These are phyloP conservation scores for Bodo saltans DNA, from an alignment of 78 protist species.

Conservation along the genomic window DNA sequence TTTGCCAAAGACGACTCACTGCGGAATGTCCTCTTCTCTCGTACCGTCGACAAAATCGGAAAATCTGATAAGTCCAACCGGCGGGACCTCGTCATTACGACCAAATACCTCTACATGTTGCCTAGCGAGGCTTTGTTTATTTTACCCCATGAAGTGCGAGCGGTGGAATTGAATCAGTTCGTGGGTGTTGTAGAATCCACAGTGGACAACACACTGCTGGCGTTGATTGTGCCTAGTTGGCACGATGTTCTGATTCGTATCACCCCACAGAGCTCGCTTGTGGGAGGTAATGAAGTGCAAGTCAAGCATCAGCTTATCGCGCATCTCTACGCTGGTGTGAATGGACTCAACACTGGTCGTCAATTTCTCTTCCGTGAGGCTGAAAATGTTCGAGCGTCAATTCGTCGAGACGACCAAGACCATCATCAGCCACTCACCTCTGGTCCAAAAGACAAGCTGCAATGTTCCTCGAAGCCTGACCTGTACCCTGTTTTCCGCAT, in stretches of 20 bases:
- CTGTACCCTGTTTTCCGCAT: not conserved
- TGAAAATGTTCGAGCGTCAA: not conserved
- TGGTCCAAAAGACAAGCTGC: not conserved
- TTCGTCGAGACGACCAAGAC: not conserved
- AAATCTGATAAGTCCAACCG: not conserved
- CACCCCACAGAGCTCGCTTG: not conserved
- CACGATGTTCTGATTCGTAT: not conserved
- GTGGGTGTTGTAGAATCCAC: not conserved
- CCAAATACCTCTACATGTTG: not conserved
- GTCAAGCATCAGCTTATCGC: not conserved
- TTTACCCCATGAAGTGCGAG: not conserved
- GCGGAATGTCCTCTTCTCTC: not conserved
- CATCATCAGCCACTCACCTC: not conserved
- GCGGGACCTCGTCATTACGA: not conserved
- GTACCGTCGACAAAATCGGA: not conserved
- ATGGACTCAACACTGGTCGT: not conserved
- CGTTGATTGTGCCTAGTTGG: not conserved
- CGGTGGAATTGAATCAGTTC: not conserved
- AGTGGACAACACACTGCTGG: not conserved
- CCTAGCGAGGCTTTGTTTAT: no score
- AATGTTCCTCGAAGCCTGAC: not conserved
- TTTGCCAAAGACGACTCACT: not conserved
- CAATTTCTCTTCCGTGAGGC: not conserved
- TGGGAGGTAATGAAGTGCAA: not conserved
- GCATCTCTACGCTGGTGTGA: not conserved